Evolutionary conservation across 371 early-diverging fungal genomes (phyloP), one percentile per base, ranked within the genome.

Genomic region (Syncephalis fuscata): DNA sequence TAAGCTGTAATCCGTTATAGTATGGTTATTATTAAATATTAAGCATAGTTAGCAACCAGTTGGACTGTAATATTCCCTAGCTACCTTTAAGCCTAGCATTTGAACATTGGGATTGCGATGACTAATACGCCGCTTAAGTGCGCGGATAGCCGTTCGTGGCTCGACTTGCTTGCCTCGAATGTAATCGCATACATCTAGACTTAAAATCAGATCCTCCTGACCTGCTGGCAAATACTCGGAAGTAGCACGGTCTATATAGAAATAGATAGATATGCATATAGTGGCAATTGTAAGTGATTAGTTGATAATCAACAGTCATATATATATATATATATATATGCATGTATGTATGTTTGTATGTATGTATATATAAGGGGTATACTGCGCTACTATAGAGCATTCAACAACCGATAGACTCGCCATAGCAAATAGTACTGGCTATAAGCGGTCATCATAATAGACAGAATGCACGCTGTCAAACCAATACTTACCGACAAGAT

Each of bases 91-190:
- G 3, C 87, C 78, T 25, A 88, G 73, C 14, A 93, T 63, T 54
- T 88, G 87, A 16, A 93, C 93, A 61, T 93, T 93, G 11, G 95
- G 93, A 56, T 95, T 95, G 44, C 71, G 71, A 63, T 86, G 80
- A 4, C 65, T 59, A 41, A 95, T 56, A n/a, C 91, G 68, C 48
- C 74, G 64, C 57, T 84, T 87, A 23, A 95, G 63, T 2, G 80
- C 62, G 19, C 65, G 65, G 49, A 74, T 70, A 2, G 87, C 89
- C 19, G 85, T 77, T 56, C 82, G 85, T 42, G 91, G 65, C 14
- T 73, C 59, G 5, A 80, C 78, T 50, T 78, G 74, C 59, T 93
- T 93, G 56, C 83, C 74, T 56, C 90, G 76, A 52, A 95, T 80
- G 56, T 81, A 77, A 66, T 95, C 96, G 47, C 82, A 79, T 45